A percentile compares a stretch with the other conserved stretches of the same genome.
Evolutionary conservation across 2,329 filamentous ascomycete genomes (phyloP).

Genomic region (Fusarium denticulatum): DNA sequence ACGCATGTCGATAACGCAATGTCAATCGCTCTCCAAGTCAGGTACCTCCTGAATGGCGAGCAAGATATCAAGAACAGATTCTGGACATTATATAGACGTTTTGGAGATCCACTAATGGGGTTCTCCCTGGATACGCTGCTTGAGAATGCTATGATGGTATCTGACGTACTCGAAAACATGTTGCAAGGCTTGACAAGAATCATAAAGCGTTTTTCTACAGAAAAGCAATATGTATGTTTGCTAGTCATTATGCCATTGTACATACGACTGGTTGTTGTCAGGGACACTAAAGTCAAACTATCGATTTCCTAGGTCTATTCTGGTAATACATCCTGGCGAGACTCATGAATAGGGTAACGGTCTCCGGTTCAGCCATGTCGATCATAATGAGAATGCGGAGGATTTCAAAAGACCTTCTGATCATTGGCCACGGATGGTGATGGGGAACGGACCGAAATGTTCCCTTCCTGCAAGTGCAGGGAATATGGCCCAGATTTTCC

Average conservation of each 20-base stretch:
- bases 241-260: neutral
- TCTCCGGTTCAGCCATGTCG: neutral
- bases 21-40: neutral
- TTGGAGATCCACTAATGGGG: neutral
- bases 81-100: neutral
- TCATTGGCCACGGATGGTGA: neutral
- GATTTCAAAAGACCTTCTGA: neutral
- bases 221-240: neutral
- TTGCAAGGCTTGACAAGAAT: neutral
- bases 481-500: neutral
- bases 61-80: too few relatives aligned
- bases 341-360: neutral
- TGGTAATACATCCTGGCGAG: neutral
- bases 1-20: neutral
- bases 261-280: neutral
- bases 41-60: too few relatives aligned
- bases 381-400: slow-evolving; percentile 4
- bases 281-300: slow-evolving; percentile 5
- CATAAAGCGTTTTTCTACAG: neutral
- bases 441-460: neutral
- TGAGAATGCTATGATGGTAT: neutral
- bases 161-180: slow-evolving; percentile 10
- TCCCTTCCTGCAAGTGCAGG: neutral
- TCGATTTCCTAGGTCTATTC: slow-evolving; percentile 1
- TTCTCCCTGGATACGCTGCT: too few relatives aligned